Evolutionary conservation across 2,329 filamentous ascomycete species (phyloP), one percentile per base, ranked within the genome.

Genomic region (Diplodia seriata): DNA sequence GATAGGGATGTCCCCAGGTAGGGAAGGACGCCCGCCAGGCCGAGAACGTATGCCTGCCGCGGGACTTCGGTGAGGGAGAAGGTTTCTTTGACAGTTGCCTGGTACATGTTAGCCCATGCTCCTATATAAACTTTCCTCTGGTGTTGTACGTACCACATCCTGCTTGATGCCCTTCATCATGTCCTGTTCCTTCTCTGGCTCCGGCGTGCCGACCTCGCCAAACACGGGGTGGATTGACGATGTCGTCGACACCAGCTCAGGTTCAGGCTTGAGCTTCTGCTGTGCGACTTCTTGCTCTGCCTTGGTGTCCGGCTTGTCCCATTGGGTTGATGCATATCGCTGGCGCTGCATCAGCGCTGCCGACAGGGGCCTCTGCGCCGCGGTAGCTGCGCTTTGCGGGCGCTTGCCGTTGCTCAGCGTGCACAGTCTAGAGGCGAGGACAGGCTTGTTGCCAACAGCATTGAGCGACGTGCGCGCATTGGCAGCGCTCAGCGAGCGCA

Each of bases 1-100:
- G 91, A 88, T 3, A 94, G 76, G 0, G 93, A 97, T 4, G 94
- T 97, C 51, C 85, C 91, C 11, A 96, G 83, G 80, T 97, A 97
- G 4, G 83, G 83, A 18, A 85, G 71, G 2, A 84, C 82, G 70
- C 83, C 83, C n/a, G 83, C 83, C 69, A 85, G 76, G 57, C 83
- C 83, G 69, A 85, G 79, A 70, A 79, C 79, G 73, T 81, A 82
- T n/a, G 83, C 83, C 70, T 84, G 77, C 26, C 74, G 76, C 18
- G 83, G 83, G 11, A 85, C 83, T 14, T 77, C 76, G 23, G 74
- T 71, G 38, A 85, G 73, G 67, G 76, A 79, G 76, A 85, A 85
- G 4, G 83, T 85, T 6, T 84, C 82, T 66, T 76, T 77, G 73
- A 85, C 82, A 4, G 81, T 83, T 73, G 77, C 74, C 83, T 85